A percentile compares a stretch with the other conserved stretches of the same genome.
phyloP scores from a whole-genome alignment of 192 early-diverging fungal species.

The Backusella circina region DNA sequence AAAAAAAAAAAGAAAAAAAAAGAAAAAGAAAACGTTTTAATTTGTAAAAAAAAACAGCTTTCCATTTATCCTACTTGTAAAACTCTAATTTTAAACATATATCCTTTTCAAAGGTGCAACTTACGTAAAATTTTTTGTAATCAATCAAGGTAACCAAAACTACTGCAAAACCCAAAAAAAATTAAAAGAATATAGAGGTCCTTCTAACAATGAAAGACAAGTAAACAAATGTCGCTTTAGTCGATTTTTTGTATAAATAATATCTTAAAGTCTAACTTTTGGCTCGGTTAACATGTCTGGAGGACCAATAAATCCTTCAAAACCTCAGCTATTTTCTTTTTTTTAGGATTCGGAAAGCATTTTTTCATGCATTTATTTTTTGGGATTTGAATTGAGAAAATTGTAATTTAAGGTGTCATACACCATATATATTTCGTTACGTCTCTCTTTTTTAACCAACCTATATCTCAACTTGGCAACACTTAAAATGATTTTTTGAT shows the following conservation, averaged over 20 bases:
- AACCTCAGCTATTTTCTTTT: no score
- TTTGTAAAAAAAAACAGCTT: not conserved
- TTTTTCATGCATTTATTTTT: no score
- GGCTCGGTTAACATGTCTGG: no score
- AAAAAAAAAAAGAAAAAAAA: not conserved
- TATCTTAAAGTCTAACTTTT: no score
- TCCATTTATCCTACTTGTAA: not conserved
- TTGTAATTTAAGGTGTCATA: no score
- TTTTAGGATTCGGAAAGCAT: no score
- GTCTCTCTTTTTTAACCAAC: no score
- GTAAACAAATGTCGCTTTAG: not conserved
- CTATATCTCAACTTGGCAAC: no score
- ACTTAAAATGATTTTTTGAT: no score
- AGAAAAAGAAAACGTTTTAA: not conserved
- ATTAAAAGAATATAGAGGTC: not conserved
- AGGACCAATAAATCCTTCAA: no score
- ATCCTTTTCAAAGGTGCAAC: not conserved
- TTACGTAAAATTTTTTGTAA: not conserved
- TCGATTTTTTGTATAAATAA: not conserved
- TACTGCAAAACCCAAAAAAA: not conserved
- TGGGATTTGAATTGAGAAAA: no score
- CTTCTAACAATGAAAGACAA: not conserved
- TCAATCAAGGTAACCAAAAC: not conserved
- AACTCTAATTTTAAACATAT: not conserved
- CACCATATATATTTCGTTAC: no score